Conservation (phyloP, 495 filamentous ascomycete species). For the Aspergillus ellipticus region DNA sequence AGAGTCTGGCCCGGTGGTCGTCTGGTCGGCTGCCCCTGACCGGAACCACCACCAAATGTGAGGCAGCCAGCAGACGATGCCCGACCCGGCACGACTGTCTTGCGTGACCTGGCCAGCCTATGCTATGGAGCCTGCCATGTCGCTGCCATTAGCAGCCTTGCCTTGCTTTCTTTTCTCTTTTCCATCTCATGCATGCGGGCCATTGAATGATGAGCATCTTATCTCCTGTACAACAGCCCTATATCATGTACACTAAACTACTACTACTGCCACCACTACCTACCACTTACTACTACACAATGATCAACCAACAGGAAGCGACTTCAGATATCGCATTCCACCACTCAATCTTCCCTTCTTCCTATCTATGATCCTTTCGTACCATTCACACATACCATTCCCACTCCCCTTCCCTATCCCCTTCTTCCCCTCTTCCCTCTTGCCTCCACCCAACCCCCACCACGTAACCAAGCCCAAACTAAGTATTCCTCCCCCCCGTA, state of each 20-base stretch:
- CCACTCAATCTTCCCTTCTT: background rate
- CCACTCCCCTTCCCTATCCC: background rate
- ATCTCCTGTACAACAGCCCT: background rate
- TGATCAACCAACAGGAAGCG: background rate
- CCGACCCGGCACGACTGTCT: background rate
- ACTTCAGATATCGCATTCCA: background rate
- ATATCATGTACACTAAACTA: background rate
- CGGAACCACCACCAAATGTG: background rate
- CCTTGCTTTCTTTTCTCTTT: background rate
- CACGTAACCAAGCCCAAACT: constrained; percentile 10
- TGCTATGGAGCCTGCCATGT: background rate
- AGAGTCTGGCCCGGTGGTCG: too few relatives aligned
- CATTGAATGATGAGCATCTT: background rate
- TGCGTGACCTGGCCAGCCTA: background rate
- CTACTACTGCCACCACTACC: too few relatives aligned
- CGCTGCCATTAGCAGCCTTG: background rate
- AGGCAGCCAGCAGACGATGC: background rate
- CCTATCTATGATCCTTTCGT: too few relatives aligned
- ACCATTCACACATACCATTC: too few relatives aligned
- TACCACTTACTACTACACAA: background rate
- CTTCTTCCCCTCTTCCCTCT: too few relatives aligned
- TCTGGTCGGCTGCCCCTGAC: too few relatives aligned
- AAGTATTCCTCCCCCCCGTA: constrained; percentile 82
- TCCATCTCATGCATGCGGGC: background rate
- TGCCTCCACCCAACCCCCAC: background rate